phyloP scores from a whole-genome alignment of 2,329 filamentous ascomycete genomes.

The Fusarium haematococcum region DNA sequence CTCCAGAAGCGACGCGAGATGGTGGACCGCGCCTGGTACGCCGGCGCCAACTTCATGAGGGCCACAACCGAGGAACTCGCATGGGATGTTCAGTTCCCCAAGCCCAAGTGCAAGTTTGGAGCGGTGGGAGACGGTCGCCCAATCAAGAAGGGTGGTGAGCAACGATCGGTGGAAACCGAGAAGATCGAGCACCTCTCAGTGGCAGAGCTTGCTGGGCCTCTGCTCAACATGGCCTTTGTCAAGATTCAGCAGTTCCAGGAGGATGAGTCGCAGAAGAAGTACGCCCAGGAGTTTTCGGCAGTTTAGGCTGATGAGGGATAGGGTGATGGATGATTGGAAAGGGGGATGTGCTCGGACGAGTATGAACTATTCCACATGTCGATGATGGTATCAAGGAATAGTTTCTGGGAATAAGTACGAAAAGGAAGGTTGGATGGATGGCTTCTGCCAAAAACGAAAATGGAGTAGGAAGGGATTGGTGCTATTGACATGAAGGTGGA shows the following conservation, averaged over 20 bases:
- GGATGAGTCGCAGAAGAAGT: conserved; percentile 20
- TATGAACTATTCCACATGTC: conserved; percentile 20
- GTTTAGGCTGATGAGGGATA: conserved; percentile 17
- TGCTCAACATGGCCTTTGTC: conserved; percentile 57
- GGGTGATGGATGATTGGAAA: conserved; percentile 33
- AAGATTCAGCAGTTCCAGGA: conserved; percentile 44
- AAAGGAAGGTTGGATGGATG: conserved; percentile 38
- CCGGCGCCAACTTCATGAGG: conserved; percentile 51
- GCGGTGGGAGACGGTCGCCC: conserved; percentile 53
- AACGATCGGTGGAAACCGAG: conserved; percentile 48
- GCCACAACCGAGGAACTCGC: conserved; percentile 47
- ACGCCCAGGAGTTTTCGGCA: neutral
- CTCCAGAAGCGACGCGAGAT: conserved; percentile 42
- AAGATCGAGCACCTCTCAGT: conserved; percentile 54
- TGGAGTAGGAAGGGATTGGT: conserved; percentile 20
- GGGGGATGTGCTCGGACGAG: conserved; percentile 9
- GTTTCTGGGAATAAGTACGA: conserved; percentile 26
- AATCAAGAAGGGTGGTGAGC: conserved; percentile 37
- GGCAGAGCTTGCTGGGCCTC: conserved; percentile 54
- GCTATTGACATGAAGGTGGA: conserved; percentile 10
- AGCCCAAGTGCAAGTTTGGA: conserved; percentile 49
- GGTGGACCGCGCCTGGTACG: conserved; percentile 54
- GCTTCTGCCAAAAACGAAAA: conserved; percentile 21
- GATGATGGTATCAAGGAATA: conserved; percentile 17
- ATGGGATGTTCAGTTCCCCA: conserved; percentile 45